These are phyloP conservation scores for Gliomastix tumulicola DNA, from an alignment of 2,329 filamentous ascomycete species.

Conservation along the genomic window DNA sequence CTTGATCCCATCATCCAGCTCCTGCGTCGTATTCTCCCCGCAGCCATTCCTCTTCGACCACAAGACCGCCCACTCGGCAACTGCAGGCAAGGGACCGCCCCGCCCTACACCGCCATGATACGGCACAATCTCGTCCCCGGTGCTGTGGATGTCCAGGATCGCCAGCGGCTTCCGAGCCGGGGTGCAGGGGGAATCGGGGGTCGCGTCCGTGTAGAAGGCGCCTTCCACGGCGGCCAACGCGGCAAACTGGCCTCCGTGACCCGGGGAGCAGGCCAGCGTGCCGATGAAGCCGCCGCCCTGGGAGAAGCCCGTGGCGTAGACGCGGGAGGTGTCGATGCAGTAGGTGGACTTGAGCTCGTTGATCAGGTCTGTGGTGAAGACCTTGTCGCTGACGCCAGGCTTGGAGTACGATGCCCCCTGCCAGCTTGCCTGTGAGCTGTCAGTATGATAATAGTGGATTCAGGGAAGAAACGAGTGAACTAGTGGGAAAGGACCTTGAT, in stretches of 20 bases:
- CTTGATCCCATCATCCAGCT: no score
- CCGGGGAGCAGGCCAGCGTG: constrained; percentile 32
- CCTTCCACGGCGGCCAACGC: constrained; percentile 37
- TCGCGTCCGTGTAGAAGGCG: constrained; percentile 34
- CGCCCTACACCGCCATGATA: constrained; percentile 34
- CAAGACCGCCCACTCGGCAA: constrained; percentile 28
- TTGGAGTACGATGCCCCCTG: constrained; percentile 36
- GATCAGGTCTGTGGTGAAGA: constrained; percentile 36
- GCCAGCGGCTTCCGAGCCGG: constrained; percentile 28
- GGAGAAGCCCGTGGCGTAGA: constrained; percentile 39
- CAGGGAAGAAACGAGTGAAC: not conserved
- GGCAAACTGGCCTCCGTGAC: constrained; percentile 31
- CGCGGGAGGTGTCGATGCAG: constrained; percentile 32
- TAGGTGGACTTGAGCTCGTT: constrained; percentile 25
- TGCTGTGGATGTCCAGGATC: constrained; percentile 38
- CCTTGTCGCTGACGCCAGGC: constrained; percentile 30
- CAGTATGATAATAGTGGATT: not conserved
- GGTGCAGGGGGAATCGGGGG: constrained; percentile 21
- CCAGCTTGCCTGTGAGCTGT: constrained; percentile 27
- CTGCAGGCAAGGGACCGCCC: constrained; percentile 29
- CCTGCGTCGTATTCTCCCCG: no score
- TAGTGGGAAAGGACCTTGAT: constrained; percentile 17
- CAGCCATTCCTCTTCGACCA: no score
- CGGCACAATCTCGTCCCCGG: constrained; percentile 29
- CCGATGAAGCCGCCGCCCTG: constrained; percentile 41